Conservation (phyloP, 371 early-diverging fungal genomes). For the Apophysomyces sp. region DNA sequence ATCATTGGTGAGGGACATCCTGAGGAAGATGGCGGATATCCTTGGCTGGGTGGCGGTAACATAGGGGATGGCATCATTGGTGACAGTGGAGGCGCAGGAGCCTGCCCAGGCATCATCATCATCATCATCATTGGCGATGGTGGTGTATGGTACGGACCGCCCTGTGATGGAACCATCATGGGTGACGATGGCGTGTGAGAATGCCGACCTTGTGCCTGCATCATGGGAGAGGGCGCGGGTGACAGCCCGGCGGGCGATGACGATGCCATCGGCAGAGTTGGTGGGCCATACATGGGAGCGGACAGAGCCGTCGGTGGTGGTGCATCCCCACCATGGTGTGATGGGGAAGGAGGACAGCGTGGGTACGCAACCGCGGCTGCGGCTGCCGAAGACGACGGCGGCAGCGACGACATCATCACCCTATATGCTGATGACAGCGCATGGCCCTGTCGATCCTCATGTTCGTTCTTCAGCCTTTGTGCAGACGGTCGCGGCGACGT, state of each 20-base stretch:
- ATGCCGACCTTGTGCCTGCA: slow-evolving; percentile 2
- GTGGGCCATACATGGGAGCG: slow-evolving; percentile 13
- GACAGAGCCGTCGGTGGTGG: background rate
- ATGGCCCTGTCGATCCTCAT: background rate
- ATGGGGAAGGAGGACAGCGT: background rate
- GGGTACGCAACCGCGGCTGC: too few species aligned
- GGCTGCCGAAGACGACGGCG: background rate
- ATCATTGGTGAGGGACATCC: background rate
- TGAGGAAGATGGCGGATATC: background rate
- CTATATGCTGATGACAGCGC: too few species aligned
- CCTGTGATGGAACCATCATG: slow-evolving; percentile 6
- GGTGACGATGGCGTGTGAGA: slow-evolving; percentile 6
- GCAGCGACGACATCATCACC: too few species aligned
- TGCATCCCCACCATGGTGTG: background rate
- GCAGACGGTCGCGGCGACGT: slow-evolving; percentile 19
- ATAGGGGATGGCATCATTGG: background rate
- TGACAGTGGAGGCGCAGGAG: slow-evolving; percentile 4
- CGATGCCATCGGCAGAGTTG: background rate
- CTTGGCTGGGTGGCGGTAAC: background rate
- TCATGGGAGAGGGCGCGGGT: slow-evolving; percentile 16
- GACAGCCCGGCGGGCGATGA: background rate
- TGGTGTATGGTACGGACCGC: background rate
- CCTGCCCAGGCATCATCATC: background rate
- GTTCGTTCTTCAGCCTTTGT: slow-evolving; percentile 7
- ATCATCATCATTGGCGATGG: slow-evolving; percentile 9